A percentile compares a stretch with the other conserved stretches of the same genome.
phyloP scores from a whole-genome alignment of 257 asterid genomes.

The Scutellaria galericulata region DNA sequence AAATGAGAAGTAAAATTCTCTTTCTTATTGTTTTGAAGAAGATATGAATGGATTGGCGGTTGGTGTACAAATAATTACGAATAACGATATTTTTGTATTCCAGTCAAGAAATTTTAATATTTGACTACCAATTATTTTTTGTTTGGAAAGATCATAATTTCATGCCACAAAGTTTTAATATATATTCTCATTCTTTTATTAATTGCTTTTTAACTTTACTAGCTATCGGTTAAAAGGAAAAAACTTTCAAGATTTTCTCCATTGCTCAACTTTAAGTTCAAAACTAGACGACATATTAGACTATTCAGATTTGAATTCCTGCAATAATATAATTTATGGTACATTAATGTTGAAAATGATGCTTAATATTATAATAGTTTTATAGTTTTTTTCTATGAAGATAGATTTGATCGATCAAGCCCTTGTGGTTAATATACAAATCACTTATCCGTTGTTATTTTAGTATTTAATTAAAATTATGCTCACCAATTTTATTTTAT shows the following conservation, averaged over 20 bases:
- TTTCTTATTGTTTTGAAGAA: background rate
- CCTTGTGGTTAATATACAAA: background rate
- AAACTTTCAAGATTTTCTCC: background rate
- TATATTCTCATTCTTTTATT: background rate
- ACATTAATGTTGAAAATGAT: background rate
- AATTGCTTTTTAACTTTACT: background rate
- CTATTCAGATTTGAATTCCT: constrained; percentile 18
- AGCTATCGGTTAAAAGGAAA: too few relatives aligned
- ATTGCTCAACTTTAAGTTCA: constrained; percentile 4
- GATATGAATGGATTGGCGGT: constrained; percentile 12
- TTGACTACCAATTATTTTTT: constrained; percentile 8
- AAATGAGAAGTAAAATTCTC: too few relatives aligned
- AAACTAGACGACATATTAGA: constrained; percentile 27
- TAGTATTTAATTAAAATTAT: too few relatives aligned
- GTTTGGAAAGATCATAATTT: background rate
- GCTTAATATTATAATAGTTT: background rate
- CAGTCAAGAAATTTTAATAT: background rate
- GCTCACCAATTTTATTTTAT: too few relatives aligned
- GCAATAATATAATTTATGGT: background rate
- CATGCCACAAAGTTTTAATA: background rate
- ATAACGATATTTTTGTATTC: background rate
- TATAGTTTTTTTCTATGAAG: background rate
- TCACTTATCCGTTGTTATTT: background rate
- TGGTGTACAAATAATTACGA: background rate
- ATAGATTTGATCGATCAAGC: constrained; percentile 19